These are phyloP conservation scores for Populus ilicifolia DNA, from an alignment of 345 rosid genomes.

Conservation along the genomic window DNA sequence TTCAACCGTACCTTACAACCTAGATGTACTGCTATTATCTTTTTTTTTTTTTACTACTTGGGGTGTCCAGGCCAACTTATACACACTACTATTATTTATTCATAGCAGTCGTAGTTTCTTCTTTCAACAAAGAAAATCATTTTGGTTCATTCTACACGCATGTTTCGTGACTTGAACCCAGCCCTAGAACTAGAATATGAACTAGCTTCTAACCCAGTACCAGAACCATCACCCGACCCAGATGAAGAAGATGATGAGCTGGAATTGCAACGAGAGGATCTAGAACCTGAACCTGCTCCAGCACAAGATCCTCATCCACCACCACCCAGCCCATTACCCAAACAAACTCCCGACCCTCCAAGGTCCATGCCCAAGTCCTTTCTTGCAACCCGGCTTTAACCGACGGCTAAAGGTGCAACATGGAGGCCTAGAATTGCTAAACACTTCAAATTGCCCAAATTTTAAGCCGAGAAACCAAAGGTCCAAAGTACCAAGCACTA, in stretches of 20 bases:
- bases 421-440: slow-evolving; percentile 31
- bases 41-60: too few species aligned
- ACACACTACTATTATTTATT: too few species aligned
- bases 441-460: slow-evolving; percentile 27
- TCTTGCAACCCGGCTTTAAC: slow-evolving; percentile 60
- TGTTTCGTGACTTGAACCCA: slow-evolving; percentile 40
- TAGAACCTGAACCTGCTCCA: slow-evolving; percentile 59
- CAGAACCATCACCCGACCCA: slow-evolving; percentile 53
- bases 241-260: slow-evolving; percentile 45
- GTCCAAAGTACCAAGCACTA: neutral
- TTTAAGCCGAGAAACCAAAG: neutral
- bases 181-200: slow-evolving; percentile 71
- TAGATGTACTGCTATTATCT: too few species aligned
- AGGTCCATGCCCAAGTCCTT: slow-evolving; percentile 74
- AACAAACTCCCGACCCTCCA: slow-evolving; percentile 69
- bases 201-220: slow-evolving; percentile 69
- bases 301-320: slow-evolving; percentile 51
- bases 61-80: too few species aligned
- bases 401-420: slow-evolving; percentile 24
- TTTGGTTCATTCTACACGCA: slow-evolving; percentile 4
- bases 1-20: too few species aligned
- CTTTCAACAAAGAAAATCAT: neutral
- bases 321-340: slow-evolving; percentile 60
- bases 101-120: too few species aligned
- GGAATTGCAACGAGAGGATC: slow-evolving; percentile 48